Conservation (phyloP, 768 basidiomycete species). For the Auricularia heimuer region DNA sequence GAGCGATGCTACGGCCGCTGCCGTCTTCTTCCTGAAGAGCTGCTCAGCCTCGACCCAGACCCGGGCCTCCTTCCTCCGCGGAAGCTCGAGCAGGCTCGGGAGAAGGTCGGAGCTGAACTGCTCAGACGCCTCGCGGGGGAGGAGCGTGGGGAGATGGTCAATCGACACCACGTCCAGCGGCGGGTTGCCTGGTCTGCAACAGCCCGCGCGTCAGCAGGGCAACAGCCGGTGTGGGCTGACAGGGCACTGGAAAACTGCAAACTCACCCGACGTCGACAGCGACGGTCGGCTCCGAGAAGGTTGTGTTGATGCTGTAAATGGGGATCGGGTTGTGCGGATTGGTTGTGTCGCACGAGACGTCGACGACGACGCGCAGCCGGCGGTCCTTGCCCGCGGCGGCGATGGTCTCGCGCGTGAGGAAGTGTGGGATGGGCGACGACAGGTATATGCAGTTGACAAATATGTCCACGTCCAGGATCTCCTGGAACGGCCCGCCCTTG, state of each 20-base stretch:
- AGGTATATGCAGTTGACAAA: conserved; percentile 99
- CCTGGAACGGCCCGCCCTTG: conserved; percentile 91
- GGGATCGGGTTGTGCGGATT: conserved; percentile 98
- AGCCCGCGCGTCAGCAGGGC: conserved; percentile 1
- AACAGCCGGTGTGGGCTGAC: background rate
- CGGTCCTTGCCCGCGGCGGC: conserved; percentile 58
- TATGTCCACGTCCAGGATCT: conserved; percentile 93
- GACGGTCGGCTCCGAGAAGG: conserved; percentile 86
- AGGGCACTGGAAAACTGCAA: background rate
- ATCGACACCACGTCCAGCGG: conserved; percentile 84
- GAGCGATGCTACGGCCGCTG: conserved; percentile 31
- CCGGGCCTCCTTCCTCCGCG: conserved; percentile 49
- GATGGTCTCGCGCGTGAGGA: conserved; percentile 64
- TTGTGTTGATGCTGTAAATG: conserved; percentile 88
- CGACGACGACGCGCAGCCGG: conserved; percentile 74
- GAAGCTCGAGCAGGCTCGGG: conserved; percentile 73
- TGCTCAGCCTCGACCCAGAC: conserved; percentile 87
- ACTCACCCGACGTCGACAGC: conserved; percentile 72
- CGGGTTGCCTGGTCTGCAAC: conserved; percentile 47
- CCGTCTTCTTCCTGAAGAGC: conserved; percentile 62
- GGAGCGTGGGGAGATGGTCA: conserved; percentile 90
- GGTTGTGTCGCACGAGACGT: conserved; percentile 98
- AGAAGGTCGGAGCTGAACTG: conserved; percentile 86
- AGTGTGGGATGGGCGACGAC: conserved; percentile 73
- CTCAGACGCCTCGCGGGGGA: conserved; percentile 94